Conservation (phyloP, 305 asterid species). For the Fraxinus floribunda region DNA sequence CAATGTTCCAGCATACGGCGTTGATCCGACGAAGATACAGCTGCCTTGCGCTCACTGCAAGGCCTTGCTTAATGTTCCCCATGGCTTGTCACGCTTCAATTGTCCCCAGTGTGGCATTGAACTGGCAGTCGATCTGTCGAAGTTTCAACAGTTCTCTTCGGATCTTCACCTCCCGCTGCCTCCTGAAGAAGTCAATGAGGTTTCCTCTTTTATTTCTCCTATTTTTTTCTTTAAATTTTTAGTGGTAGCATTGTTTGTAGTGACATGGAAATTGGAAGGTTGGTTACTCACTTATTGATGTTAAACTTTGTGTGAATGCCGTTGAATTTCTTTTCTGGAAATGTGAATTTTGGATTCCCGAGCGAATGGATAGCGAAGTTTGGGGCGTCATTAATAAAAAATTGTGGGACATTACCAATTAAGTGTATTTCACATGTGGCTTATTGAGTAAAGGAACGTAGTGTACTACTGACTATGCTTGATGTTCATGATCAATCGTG, state of each 20-base stretch:
- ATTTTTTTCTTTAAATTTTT: not conserved
- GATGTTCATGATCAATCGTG: not conserved
- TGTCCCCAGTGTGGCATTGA: constrained; percentile 85
- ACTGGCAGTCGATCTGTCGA: constrained; percentile 72
- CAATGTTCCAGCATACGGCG: constrained; percentile 68
- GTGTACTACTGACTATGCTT: not conserved
- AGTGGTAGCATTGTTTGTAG: not conserved
- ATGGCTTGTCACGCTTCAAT: constrained; percentile 73
- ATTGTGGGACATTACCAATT: not conserved
- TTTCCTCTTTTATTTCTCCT: not conserved
- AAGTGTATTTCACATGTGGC: not conserved
- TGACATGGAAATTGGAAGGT: constrained; percentile 9
- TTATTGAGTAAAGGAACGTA: not conserved
- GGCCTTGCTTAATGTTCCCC: constrained; percentile 90
- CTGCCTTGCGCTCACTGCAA: constrained; percentile 88
- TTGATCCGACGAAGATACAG: constrained; percentile 98
- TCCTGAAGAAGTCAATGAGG: constrained; percentile 55
- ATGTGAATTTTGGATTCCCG: not conserved
- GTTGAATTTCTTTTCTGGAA: constrained; percentile 8
- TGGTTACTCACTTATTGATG: constrained; percentile 1
- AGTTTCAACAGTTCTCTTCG: constrained; percentile 51
- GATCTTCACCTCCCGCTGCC: constrained; percentile 36
- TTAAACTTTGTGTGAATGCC: not conserved
- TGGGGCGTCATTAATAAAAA: not conserved
- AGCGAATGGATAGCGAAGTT: not conserved